phyloP scores from a whole-genome alignment of 371 early-diverging fungal species.

The Mortierella polycephala region DNA sequence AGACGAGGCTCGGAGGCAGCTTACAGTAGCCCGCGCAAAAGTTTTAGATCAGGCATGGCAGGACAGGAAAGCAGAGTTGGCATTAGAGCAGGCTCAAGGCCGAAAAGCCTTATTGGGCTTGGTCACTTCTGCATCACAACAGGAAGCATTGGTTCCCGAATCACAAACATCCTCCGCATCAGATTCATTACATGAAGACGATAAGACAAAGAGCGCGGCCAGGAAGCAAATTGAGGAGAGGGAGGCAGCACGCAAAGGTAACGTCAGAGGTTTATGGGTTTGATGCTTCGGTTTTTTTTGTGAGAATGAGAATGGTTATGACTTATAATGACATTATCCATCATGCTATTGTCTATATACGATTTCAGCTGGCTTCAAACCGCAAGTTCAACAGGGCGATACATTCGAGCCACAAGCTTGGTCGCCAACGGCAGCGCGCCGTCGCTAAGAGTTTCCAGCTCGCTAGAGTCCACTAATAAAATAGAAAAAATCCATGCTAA shows the following conservation, averaged over 20 bases:
- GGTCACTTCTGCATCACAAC: constrained; percentile 2
- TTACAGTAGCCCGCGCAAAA: constrained; percentile 47
- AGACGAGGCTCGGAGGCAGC: constrained; percentile 39
- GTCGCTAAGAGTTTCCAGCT: constrained; percentile 10
- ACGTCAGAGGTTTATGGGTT: neutral
- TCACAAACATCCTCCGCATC: neutral
- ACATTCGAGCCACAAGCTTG: constrained; percentile 47
- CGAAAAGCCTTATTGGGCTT: constrained; percentile 21
- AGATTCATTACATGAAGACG: constrained; percentile 1
- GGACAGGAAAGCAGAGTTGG: constrained; percentile 44
- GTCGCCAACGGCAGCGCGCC: constrained; percentile 38
- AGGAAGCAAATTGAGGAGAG: constrained; percentile 51
- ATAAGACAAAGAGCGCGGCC: constrained; percentile 35
- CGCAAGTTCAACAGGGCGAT: constrained; percentile 50
- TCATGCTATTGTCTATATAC: neutral
- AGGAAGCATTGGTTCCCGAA: neutral
- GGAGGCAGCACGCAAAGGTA: constrained; percentile 52
- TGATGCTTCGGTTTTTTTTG: neutral
- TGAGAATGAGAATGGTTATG: neutral
- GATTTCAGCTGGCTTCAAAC: constrained; percentile 48
- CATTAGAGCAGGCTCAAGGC: constrained; percentile 40
- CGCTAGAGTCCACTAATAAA: too few relatives aligned
- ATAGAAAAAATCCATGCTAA: too few relatives aligned
- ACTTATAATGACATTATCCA: neutral
- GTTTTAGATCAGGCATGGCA: constrained; percentile 53